Conservation (phyloP, 2,329 filamentous ascomycete species). For the Bisporella sp. region DNA sequence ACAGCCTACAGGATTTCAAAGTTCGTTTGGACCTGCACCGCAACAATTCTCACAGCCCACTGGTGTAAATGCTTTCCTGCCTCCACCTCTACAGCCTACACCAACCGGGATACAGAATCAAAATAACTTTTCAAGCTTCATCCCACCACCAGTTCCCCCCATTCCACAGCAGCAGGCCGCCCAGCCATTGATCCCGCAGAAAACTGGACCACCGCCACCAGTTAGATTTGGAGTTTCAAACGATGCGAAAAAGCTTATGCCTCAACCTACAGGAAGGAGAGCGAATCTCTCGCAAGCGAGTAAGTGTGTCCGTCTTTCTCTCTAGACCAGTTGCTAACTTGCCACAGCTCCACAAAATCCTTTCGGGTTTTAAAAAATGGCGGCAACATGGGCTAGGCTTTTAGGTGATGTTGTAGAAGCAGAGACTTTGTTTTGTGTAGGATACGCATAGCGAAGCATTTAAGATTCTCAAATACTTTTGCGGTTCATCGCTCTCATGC, state of each 20-base stretch:
- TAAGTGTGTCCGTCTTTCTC: conserved; percentile 50
- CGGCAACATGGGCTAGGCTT: too few species aligned
- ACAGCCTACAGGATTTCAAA: conserved; percentile 42
- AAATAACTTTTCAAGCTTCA: conserved; percentile 37
- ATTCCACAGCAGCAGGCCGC: conserved; percentile 50
- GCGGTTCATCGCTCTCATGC: too few species aligned
- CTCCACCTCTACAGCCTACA: conserved; percentile 53
- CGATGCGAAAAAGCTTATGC: conserved; percentile 67
- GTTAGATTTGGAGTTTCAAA: conserved; percentile 79
- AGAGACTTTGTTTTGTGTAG: too few species aligned
- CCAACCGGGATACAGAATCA: conserved; percentile 47
- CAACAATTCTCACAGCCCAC: conserved; percentile 30
- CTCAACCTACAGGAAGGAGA: conserved; percentile 82
- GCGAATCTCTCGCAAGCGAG: conserved; percentile 93
- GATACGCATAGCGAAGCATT: too few species aligned
- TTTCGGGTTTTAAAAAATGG: conserved; percentile 52
- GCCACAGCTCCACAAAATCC: conserved; percentile 58
- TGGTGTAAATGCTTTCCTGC: conserved; percentile 51
- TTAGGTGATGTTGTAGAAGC: too few species aligned
- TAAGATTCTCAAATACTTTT: too few species aligned
- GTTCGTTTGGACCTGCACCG: conserved; percentile 32
- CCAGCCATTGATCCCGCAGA: conserved; percentile 64
- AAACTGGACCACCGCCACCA: conserved; percentile 79
- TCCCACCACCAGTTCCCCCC: conserved; percentile 37
- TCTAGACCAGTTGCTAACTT: conserved; percentile 11